Conservation (phyloP, 805 yeast genomes). For the Starmerella potacharoeniae region DNA sequence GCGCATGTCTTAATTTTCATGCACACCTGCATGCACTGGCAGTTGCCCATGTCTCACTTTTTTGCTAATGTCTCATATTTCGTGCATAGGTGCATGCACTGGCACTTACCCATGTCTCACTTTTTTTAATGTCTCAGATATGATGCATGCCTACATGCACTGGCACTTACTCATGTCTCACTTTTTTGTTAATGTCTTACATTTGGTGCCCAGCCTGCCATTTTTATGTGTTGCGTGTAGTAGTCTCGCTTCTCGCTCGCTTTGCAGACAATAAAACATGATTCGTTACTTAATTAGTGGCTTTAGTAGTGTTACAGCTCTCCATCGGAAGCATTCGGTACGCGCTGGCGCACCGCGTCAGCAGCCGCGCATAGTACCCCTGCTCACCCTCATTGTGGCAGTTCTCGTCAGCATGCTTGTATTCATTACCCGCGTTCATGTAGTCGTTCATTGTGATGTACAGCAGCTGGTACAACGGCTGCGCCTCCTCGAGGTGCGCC, state of each 20-base stretch:
- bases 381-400: background rate
- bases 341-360: background rate
- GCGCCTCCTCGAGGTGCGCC: background rate
- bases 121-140: no score
- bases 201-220: no score
- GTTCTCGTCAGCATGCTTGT: background rate
- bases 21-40: no score
- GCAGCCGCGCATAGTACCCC: background rate
- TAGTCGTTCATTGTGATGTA: background rate
- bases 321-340: background rate
- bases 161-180: no score
- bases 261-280: background rate
- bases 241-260: background rate
- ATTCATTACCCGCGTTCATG: background rate
- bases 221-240: background rate
- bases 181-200: no score
- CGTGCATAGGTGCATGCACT: no score
- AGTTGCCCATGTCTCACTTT: no score
- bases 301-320: no score
- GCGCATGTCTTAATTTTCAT: no score
- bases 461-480: background rate
- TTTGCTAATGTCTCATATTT: no score
- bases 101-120: no score
- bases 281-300: background rate
- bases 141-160: no score